Base-by-base conservation (phyloP, 2,329 filamentous ascomycete genomes). In the Huntiella decipiens region DNA sequence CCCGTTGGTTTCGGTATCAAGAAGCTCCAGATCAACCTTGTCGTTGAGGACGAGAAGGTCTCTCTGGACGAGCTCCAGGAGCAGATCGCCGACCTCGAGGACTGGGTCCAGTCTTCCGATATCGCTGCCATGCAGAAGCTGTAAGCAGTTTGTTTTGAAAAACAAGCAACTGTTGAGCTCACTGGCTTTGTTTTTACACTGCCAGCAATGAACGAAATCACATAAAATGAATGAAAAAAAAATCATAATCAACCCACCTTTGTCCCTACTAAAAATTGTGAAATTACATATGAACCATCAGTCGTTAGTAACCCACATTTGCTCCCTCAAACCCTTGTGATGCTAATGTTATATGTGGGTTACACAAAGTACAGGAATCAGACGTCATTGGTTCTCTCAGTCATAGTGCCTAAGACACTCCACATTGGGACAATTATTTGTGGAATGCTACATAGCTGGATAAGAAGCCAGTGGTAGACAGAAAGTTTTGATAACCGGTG, bases 21-120 rank as follows among this genome's bases (percentile, higher is more conserved):
- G 75, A 96, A 96, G 77, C 79, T 98, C 53, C 88, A 96, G 76
- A 93, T 98, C 73, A 96, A 84, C 79, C 67, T 96, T 56, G 86
- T 96, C 57, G 71, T 96, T 54, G 91, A 96, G 73, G 91, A 98
- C 38, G 50, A 50, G 34, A 51, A 52, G 39, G 44, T 98, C 61
- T 87, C 83, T 55, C 64, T 83, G 54, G 75, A 80, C 56, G 88
- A 95, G 52, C 79, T 98, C 56, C 77, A 94, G 73, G 77, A 84
- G 62, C 59, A 82, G 70, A 92, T 96, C 58, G 52, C 61, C 60
- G 83, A 74, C 55, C 74, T 87, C 58, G 91, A 96, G 71, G 91
- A 98, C 63, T 81, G 84, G 64, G 86, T 98, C 61, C 91, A 98
- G 77, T 94, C 86, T 56, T 79, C 81, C 57, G 91, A 96, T 64